Percentiles rank a stretch among this genome's conserved stretches.
phyloP scores from a whole-genome alignment of 208 protist species.

The Trypanosoma mega region DNA sequence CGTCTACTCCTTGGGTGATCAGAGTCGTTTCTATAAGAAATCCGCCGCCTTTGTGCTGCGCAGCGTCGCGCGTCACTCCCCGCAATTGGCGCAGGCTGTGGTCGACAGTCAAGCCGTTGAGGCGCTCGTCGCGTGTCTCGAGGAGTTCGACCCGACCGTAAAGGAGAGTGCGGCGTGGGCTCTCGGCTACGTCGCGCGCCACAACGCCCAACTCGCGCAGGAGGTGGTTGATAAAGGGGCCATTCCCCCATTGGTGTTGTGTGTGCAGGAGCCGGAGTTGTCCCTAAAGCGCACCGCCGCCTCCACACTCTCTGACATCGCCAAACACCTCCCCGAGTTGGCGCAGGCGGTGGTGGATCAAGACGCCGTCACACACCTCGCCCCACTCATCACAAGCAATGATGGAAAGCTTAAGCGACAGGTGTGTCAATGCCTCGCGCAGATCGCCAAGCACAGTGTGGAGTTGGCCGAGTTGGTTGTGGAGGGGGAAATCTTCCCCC shows the following conservation, averaged over 20 bases:
- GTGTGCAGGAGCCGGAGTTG: slow-evolving; percentile 98
- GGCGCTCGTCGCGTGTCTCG: slow-evolving; percentile 95
- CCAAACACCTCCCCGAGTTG: slow-evolving; percentile 95
- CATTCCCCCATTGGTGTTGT: slow-evolving; percentile 96
- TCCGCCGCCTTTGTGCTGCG: slow-evolving; percentile 97
- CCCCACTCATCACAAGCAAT: slow-evolving; percentile 93
- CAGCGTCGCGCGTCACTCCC: slow-evolving; percentile 96
- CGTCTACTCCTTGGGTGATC: slow-evolving; percentile 96
- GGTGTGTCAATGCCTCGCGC: slow-evolving; percentile 93
- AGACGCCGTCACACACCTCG: slow-evolving; percentile 96
- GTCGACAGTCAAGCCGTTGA: slow-evolving; percentile 96
- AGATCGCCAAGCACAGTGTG: slow-evolving; percentile 98
- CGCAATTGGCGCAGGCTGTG: slow-evolving; percentile 96
- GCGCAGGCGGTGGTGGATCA: slow-evolving; percentile 96
- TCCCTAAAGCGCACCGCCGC: slow-evolving; percentile 96
- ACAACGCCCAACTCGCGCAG: slow-evolving; percentile 93
- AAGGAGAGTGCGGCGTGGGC: slow-evolving; percentile 98
- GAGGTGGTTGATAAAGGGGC: slow-evolving; percentile 96
- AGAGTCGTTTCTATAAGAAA: slow-evolving; percentile 99
- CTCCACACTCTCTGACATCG: slow-evolving; percentile 94
- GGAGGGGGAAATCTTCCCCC: slow-evolving; percentile 98
- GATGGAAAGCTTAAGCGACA: slow-evolving; percentile 97
- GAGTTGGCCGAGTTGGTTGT: slow-evolving; percentile 98
- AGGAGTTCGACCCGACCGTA: slow-evolving; percentile 97
- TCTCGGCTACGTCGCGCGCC: slow-evolving; percentile 97